Evolutionary conservation across 768 basidiomycete genomes (phyloP), one percentile per base, ranked within the genome.

Genomic region (Lentinula guzmanii): DNA sequence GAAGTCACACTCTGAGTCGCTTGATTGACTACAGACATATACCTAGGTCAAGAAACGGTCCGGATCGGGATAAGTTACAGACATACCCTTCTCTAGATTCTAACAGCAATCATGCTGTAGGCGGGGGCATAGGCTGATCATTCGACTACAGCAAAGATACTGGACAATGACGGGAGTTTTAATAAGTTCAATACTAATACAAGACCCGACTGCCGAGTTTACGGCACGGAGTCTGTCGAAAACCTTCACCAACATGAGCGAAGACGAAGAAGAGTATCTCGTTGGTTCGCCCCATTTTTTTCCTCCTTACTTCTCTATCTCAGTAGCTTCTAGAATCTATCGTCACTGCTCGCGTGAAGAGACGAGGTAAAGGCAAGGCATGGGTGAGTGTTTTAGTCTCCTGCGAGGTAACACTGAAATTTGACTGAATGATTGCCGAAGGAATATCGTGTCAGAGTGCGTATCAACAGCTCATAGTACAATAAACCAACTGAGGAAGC

Each of bases 381-480:
- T 86, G 84, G 85, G 86, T 86, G 69, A 43, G 76, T n/a, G 46
- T 59, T 51, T 54, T 61, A 31, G 43, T 61, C 7, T 35, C 34
- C 48, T 39, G 10, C 59, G 62, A 60, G 63, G 28, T 28, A 28
- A 28, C 31, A 52, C 54, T 61, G 39, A 64, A 65, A 52, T 24
- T 21, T 13, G 31, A 41, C 11, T 21, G 10, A n/a, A 15, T 43
- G 5, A 33, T 31, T 43, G 13, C 41, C 62, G 41, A 65, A 86
- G 86, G 77, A 77, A 74, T 87, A 82, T 69, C 74, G 74, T 52
- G 85, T 87, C 60, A 81, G 85, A 70, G 86, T 86, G 69, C 67
- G 80, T 72, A 21, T 28, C 6, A 10, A 41, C 9, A 39, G 13
- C 37, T 13, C 24, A 2, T 28, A 16, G 45, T 16, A 42, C 28